phyloP scores from a whole-genome alignment of 768 basidiomycete genomes.

The Sporobolomyces pararoseus region DNA sequence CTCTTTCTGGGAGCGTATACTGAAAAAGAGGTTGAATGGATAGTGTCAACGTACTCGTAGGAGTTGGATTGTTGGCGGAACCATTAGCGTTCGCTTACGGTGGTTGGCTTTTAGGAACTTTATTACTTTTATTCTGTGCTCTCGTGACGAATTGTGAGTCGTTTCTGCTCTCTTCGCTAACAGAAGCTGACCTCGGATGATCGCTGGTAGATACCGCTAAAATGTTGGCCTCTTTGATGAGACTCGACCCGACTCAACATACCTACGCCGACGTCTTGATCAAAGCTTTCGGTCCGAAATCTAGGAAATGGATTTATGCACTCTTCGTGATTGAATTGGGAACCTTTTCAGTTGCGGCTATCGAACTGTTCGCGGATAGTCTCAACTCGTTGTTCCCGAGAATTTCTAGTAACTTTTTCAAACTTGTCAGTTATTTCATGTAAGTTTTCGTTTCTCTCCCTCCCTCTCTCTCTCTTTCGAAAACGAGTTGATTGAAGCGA shows the following conservation, averaged over 20 bases:
- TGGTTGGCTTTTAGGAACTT: slow-evolving; percentile 77
- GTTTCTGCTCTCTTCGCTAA: slow-evolving; percentile 47
- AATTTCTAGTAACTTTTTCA: slow-evolving; percentile 68
- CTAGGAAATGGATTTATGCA: slow-evolving; percentile 61
- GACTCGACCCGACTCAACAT: slow-evolving; percentile 63
- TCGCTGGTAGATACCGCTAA: slow-evolving; percentile 62
- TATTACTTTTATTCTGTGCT: slow-evolving; percentile 71
- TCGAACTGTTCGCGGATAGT: slow-evolving; percentile 84
- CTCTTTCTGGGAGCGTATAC: no score
- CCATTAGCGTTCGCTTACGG: slow-evolving; percentile 78
- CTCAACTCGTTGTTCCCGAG: slow-evolving; percentile 66
- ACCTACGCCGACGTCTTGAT: slow-evolving; percentile 87
- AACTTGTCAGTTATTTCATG: slow-evolving; percentile 69
- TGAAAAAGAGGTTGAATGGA: no score
- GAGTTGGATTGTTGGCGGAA: slow-evolving; percentile 43
- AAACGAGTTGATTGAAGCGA: neutral
- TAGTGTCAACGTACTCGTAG: slow-evolving; percentile 44
- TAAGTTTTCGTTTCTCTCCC: slow-evolving; percentile 48
- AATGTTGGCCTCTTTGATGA: slow-evolving; percentile 71
- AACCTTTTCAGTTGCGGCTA: slow-evolving; percentile 66
- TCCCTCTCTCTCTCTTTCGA: slow-evolving; percentile 1
- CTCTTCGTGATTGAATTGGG: slow-evolving; percentile 49
- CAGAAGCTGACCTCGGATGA: neutral
- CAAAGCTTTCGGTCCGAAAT: slow-evolving; percentile 77
- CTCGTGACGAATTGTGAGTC: slow-evolving; percentile 83